These are phyloP conservation scores for Hanseniaspora pseudoguilliermondii DNA, from an alignment of 805 yeast genomes.

Conservation along the genomic window DNA sequence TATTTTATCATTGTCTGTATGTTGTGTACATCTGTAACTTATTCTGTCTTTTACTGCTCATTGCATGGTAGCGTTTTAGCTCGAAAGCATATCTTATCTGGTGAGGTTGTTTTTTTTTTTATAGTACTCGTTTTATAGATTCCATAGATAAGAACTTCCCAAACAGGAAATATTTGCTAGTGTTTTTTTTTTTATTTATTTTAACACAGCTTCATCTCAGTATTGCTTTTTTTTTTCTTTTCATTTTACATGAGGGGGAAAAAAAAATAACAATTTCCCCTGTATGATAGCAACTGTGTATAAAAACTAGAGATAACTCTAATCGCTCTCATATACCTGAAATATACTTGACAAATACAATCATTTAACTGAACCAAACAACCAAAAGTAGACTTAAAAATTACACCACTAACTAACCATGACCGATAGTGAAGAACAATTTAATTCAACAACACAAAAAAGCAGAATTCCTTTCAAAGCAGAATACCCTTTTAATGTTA, in stretches of 20 bases:
- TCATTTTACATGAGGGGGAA: background rate
- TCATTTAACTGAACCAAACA: too few species aligned
- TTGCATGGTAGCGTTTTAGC: too few species aligned
- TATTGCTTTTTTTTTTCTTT: background rate
- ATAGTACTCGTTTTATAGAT: too few species aligned
- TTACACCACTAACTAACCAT: background rate
- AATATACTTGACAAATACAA: too few species aligned
- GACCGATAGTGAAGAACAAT: background rate
- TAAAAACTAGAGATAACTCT: too few species aligned
- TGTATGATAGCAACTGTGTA: too few species aligned
- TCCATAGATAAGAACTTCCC: background rate
- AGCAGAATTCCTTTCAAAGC: conserved; percentile 27
- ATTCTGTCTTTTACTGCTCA: too few species aligned
- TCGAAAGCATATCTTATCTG: background rate
- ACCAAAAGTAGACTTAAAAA: too few species aligned
- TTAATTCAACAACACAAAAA: background rate
- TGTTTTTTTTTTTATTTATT: background rate
- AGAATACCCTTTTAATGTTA: conserved; percentile 87
- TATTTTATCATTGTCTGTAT: too few species aligned
- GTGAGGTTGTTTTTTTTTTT: too few species aligned
- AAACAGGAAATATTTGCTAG: background rate
- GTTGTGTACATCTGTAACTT: too few species aligned
- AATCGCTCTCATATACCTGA: too few species aligned
- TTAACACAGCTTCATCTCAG: background rate
- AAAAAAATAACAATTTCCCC: background rate